Percentiles rank a stretch among this genome's conserved stretches.
Conservation (phyloP, 352 stramenopile genomes). For the Phytophthora idaei region DNA sequence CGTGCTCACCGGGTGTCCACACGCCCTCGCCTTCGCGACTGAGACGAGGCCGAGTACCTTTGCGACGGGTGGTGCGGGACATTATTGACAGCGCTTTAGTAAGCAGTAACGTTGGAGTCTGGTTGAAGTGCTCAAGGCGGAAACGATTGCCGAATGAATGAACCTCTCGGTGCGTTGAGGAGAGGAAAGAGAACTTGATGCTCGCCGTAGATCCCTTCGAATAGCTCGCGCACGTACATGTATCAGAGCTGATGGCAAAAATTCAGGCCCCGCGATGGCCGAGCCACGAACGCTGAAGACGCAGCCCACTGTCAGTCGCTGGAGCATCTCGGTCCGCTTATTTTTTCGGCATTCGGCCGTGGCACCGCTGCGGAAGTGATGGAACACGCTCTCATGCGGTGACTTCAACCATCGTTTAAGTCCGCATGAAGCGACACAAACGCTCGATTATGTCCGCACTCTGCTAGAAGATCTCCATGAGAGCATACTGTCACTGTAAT, state of each 20-base stretch:
- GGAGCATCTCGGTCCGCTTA: slow-evolving; percentile 7
- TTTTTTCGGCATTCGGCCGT: background rate
- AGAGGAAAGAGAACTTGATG: background rate
- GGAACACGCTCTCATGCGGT: background rate
- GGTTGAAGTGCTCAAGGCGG: slow-evolving; percentile 5
- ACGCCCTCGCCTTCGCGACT: slow-evolving; percentile 45
- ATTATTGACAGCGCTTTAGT: slow-evolving; percentile 1
- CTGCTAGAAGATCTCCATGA: slow-evolving; percentile 4
- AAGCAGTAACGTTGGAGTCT: background rate
- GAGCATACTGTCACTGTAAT: too few species aligned
- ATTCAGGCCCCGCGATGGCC: background rate
- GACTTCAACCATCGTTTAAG: too few species aligned
- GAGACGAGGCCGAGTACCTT: slow-evolving; percentile 29
- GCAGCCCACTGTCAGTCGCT: slow-evolving; percentile 13
- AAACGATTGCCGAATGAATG: slow-evolving; percentile 28
- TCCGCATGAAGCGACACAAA: background rate
- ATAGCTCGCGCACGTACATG: slow-evolving; percentile 15
- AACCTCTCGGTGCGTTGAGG: slow-evolving; percentile 1
- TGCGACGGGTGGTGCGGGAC: slow-evolving; percentile 16
- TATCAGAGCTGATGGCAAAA: slow-evolving; percentile 23
- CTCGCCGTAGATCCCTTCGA: slow-evolving; percentile 14
- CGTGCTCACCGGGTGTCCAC: slow-evolving; percentile 48
- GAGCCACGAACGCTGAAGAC: slow-evolving; percentile 13
- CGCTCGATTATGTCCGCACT: slow-evolving; percentile 1
- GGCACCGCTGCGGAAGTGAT: background rate